Percentiles rank a stretch among this genome's conserved stretches.
Evolutionary conservation across 768 basidiomycete genomes (phyloP).

Genomic region (Lactarius vividus): DNA sequence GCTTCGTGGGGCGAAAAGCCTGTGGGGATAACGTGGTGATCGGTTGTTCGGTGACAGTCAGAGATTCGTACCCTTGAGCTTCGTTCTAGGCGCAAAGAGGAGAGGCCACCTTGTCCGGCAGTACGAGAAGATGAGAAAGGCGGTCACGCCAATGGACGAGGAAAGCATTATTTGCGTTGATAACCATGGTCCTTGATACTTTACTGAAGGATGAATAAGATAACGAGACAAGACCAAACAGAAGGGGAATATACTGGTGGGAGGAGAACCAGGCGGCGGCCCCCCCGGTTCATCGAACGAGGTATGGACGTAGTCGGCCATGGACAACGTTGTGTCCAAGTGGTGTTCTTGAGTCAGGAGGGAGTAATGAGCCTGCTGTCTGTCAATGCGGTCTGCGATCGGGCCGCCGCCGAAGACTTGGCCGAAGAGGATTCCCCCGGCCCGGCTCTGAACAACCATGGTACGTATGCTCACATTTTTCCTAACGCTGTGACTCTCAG

Average conservation of each 20-base stretch:
- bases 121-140: conserved; percentile 88
- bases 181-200: conserved; percentile 94
- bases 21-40: conserved; percentile 34
- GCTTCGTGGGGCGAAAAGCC: conserved; percentile 94
- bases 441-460: conserved; percentile 1
- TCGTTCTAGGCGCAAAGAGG: conserved; percentile 89
- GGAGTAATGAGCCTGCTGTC: background rate
- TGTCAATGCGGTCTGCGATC: too few relatives aligned
- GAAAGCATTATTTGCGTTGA: conserved; percentile 85
- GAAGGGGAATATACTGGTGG: conserved; percentile 47
- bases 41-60: background rate
- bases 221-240: conserved; percentile 11
- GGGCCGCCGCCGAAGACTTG: too few relatives aligned
- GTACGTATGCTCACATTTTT: background rate
- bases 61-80: conserved; percentile 74
- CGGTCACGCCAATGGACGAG: conserved; percentile 66
- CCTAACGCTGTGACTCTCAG: background rate
- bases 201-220: conserved; percentile 43
- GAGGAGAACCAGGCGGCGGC: conserved; percentile 62
- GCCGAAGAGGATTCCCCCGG: background rate
- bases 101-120: conserved; percentile 85
- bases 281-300: conserved; percentile 39
- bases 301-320: background rate
- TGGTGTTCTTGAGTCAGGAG: background rate
- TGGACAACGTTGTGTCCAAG: background rate